A percentile compares a stretch with the other conserved stretches of the same genome.
Conservation (phyloP, 371 early-diverging fungal species). For the Mucor lusitanicus region DNA sequence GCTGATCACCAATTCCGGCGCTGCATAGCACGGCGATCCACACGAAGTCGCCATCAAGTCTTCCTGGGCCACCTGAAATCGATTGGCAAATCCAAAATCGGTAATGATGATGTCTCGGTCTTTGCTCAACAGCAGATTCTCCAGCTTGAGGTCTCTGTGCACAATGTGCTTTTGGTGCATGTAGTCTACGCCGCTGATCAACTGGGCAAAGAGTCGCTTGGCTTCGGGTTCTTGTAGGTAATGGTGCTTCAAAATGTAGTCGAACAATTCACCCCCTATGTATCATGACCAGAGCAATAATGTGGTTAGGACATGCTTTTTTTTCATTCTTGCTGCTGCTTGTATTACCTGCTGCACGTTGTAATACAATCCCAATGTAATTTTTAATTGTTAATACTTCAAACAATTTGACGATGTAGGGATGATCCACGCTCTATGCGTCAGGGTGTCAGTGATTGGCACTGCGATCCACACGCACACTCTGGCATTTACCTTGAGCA, state of each 20-base stretch:
- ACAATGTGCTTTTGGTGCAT: conserved; percentile 89
- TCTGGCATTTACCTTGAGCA: conserved; percentile 77
- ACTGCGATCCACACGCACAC: too few species aligned
- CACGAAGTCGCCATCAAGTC: conserved; percentile 93
- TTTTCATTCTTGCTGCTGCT: background rate
- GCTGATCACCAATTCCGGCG: conserved; percentile 96
- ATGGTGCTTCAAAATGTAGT: conserved; percentile 93
- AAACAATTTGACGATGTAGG: conserved; percentile 89
- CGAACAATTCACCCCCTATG: conserved; percentile 92
- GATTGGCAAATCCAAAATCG: conserved; percentile 99
- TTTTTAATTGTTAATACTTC: conserved; percentile 96
- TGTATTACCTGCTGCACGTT: conserved; percentile 76
- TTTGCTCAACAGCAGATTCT: conserved; percentile 90
- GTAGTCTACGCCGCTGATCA: conserved; percentile 88
- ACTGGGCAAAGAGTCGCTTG: conserved; percentile 90
- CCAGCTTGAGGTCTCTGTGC: conserved; percentile 95
- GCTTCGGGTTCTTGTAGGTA: conserved; percentile 92
- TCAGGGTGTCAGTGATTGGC: conserved; percentile 3
- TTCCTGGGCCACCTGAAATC: conserved; percentile 68
- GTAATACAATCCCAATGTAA: conserved; percentile 94
- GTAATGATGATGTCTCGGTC: conserved; percentile 93
- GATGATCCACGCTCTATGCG: conserved; percentile 47
- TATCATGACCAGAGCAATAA: too few species aligned
- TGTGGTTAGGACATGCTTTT: background rate
- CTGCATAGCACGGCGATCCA: conserved; percentile 98